Conservation (phyloP, 768 basidiomycete genomes). For the Kwoniella botswanensis region DNA sequence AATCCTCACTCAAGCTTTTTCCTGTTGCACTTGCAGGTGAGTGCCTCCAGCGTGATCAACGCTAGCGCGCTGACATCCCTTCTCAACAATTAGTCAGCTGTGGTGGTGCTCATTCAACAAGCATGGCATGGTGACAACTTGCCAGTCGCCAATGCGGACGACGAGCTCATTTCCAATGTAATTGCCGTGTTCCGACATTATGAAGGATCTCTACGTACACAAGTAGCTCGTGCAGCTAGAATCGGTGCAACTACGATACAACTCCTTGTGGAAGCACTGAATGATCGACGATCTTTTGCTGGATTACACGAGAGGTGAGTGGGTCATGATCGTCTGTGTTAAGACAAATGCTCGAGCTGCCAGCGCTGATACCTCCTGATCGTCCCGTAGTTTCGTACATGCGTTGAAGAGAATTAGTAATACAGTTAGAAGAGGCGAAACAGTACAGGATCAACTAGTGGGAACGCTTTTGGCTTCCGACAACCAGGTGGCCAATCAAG, state of each 20-base stretch:
- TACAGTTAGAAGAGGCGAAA: conserved; percentile 1
- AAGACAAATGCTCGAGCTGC: no score
- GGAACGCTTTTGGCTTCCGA: not conserved
- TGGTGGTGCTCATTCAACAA: not conserved
- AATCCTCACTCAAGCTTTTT: not conserved
- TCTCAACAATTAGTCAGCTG: not conserved
- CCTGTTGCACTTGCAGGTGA: conserved; percentile 2
- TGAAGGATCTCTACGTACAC: not conserved
- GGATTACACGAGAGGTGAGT: conserved; percentile 8
- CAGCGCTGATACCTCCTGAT: no score
- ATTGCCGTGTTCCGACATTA: not conserved
- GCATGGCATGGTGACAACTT: not conserved
- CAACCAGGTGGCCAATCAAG: not conserved
- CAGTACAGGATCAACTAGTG: not conserved
- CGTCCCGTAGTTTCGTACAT: conserved; percentile 2
- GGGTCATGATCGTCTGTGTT: no score
- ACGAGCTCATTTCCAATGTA: not conserved
- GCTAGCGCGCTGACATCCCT: not conserved
- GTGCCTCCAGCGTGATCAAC: not conserved
- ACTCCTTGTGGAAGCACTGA: conserved; percentile 1
- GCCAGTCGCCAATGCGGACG: not conserved
- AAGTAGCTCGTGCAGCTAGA: not conserved
- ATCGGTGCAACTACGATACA: not conserved
- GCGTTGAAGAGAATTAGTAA: conserved; percentile 11
- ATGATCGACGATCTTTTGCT: conserved; percentile 9